Percentiles rank a stretch among this genome's conserved stretches.
phyloP scores from a whole-genome alignment of 1,139 yeast species.

The Hansenula sp. region DNA sequence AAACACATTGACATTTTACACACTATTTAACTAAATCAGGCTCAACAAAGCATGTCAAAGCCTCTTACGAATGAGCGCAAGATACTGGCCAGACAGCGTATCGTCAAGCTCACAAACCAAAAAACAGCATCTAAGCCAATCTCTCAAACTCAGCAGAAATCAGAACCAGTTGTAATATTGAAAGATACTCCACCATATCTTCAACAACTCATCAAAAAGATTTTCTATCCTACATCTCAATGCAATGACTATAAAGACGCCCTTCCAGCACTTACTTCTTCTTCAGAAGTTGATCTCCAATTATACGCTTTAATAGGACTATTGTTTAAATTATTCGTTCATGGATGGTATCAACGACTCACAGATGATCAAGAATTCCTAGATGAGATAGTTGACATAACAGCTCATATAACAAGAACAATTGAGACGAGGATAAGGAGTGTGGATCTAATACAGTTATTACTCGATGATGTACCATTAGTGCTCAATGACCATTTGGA shows the following conservation, averaged over 20 bases:
- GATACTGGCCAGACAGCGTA: neutral
- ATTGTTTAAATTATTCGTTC: conserved; percentile 39
- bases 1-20: neutral
- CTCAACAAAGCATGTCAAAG: neutral
- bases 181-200: conserved; percentile 22
- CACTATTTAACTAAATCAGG: neutral
- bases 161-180: neutral
- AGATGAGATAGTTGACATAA: conserved; percentile 31
- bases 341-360: conserved; percentile 38
- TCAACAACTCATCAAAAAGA: conserved; percentile 22
- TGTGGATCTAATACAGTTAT: conserved; percentile 28
- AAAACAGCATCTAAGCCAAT: neutral
- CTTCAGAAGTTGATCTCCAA: conserved; percentile 33
- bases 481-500: conserved; percentile 33
- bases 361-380: conserved; percentile 37
- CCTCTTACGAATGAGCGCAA: neutral
- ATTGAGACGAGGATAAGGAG: conserved; percentile 30
- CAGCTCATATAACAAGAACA: conserved; percentile 34
- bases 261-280: conserved; percentile 30
- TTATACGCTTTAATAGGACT: conserved; percentile 41
- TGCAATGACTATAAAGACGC: conserved; percentile 18
- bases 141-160: neutral
- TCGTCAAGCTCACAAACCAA: neutral
- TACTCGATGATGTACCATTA: conserved; percentile 39
- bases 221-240: conserved; percentile 19